Evolutionary conservation across 2,329 filamentous ascomycete genomes (phyloP).

Genomic region (Tricladium varicosporioides): DNA sequence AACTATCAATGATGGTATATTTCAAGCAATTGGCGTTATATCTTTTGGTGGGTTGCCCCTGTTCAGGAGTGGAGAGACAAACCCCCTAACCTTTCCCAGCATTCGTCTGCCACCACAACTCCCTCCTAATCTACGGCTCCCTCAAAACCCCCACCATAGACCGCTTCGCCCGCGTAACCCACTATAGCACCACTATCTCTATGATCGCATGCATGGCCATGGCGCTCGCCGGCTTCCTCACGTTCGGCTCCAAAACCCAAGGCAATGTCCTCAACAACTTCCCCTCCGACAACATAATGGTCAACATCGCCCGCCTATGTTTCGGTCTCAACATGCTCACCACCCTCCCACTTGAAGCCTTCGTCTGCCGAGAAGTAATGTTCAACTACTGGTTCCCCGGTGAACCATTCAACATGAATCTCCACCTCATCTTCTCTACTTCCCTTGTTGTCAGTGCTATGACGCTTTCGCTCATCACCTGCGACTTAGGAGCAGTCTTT

Average conservation of each 20-base stretch:
- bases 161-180: constrained; percentile 88
- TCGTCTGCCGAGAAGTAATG: constrained; percentile 97
- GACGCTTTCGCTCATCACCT: constrained; percentile 77
- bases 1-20: constrained; percentile 82
- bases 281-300: constrained; percentile 82
- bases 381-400: constrained; percentile 72
- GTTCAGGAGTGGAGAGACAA: too few species aligned
- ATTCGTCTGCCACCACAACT: constrained; percentile 85
- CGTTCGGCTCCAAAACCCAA: constrained; percentile 85
- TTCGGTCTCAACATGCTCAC: constrained; percentile 99
- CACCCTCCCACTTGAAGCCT: constrained; percentile 91
- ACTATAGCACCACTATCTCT: constrained; percentile 87
- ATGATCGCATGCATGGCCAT: constrained; percentile 89
- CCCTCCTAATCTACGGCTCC: constrained; percentile 94
- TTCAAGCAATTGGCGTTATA: constrained; percentile 96
- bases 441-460: constrained; percentile 77
- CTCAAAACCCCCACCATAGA: constrained; percentile 92
- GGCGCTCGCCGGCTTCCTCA: constrained; percentile 86
- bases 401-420: constrained; percentile 69
- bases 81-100: constrained; percentile 40
- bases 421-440: constrained; percentile 82
- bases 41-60: constrained; percentile 71
- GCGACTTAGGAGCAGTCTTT: constrained; percentile 91
- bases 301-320: constrained; percentile 90
- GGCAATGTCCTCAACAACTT: constrained; percentile 99